Evolutionary conservation across 73 alveolate species (phyloP), one percentile per base, ranked within the genome.

Genomic region (Blepharisma japonicum): DNA sequence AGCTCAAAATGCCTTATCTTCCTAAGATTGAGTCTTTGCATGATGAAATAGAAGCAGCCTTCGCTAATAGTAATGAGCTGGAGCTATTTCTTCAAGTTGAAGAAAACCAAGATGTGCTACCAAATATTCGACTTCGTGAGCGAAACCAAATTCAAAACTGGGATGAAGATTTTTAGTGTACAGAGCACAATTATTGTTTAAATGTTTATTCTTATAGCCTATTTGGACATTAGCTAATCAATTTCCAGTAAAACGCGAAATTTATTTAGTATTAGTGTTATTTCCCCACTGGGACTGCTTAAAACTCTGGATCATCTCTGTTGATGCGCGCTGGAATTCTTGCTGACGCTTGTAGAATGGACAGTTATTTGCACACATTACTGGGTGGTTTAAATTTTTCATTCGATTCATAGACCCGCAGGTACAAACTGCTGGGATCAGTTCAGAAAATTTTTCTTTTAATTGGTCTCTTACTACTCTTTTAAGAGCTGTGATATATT

Each of bases 361-460:
- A 48, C 93, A 86, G 81, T 86, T 86, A 47, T 86, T 86, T 5
- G 87, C 93, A 56, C 91, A 84, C 91, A 84, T 84, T 4, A 61
- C 74, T 18, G 74, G 74, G 23, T 61, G 14, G 14, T 61, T 61
- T 5, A 61, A 61, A 61, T 61, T 61, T 61, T 61, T 61, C 5
- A n/a, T 5, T 61, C 74, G 14, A 61, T 61, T 61, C 74, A 61
- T 61, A 25, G 74, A n/a, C 46, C 74, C 74, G 23, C 74, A 61
- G 14, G 74, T 61, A 39, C 74, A 61, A 61, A 61, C 74, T 9
- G 74, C 74, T 14, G 74, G 74, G 46, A 61, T 61, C 2, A 14
- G 4, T 5, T 61, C 74, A 2, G 74, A 14, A 48, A 18, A 61
- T 5, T 61, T 14, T 61, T 61, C 74, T 61, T 61, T 61, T 39